Percentiles rank a stretch among this genome's conserved stretches.
Evolutionary conservation across 2,329 filamentous ascomycete species (phyloP).

Genomic region (Colletotrichum somersetense): DNA sequence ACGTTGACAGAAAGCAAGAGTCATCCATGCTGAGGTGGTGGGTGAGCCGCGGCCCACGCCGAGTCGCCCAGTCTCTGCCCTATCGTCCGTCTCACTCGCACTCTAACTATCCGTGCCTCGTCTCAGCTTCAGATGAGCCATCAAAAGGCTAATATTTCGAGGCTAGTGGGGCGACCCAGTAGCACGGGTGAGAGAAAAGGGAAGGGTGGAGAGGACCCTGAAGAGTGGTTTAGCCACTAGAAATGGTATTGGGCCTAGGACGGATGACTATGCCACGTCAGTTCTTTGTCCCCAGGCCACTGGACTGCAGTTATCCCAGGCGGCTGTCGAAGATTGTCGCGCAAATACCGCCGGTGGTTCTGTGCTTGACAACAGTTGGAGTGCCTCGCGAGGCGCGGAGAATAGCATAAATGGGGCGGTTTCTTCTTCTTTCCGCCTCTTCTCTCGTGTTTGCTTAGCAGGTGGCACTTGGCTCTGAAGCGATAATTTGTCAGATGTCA

Average conservation of each 20-base stretch:
- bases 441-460: conserved; percentile 1
- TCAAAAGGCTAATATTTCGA: neutral
- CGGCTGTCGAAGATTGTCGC: neutral
- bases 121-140: neutral
- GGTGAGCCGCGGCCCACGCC: neutral
- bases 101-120: neutral
- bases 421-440: neutral
- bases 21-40: neutral
- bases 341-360: neutral
- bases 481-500: neutral
- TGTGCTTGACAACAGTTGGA: neutral
- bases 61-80: neutral
- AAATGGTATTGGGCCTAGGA: neutral
- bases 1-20: conserved; percentile 7
- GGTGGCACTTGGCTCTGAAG: neutral
- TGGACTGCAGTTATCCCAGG: neutral
- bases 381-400: no score
- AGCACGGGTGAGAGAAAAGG: conserved; percentile 10
- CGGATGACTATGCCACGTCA: conserved; percentile 29
- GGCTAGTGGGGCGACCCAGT: conserved; percentile 14
- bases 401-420: neutral
- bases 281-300: neutral
- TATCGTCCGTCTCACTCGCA: neutral
- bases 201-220: conserved; percentile 5
- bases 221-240: conserved; percentile 3